Evolutionary conservation across 768 basidiomycete genomes (phyloP), one percentile per base, ranked within the genome.

Genomic region (Leccinum ochraceum): DNA sequence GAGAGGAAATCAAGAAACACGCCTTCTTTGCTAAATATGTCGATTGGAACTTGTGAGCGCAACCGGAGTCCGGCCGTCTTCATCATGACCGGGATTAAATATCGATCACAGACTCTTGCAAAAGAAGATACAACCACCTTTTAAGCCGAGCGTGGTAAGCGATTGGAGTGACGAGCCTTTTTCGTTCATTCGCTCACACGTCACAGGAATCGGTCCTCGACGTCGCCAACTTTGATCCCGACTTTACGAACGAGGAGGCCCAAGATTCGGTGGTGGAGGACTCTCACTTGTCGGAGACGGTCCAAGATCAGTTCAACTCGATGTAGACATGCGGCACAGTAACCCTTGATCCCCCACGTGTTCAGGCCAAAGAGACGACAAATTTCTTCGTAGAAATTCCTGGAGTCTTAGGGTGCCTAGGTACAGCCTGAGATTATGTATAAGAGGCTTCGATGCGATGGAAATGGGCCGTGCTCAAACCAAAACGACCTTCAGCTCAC

Each of bases 201-300:
- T 58, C 59, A 53, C 48, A 89, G 88, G 94, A 95, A 79, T 90
- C 89, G 57, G 95, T 95, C 1, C 84, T 97, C 50, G 95, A 97
- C 72, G 94, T 95, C 22, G 93, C 89, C 60, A 94, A 98, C 80
- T 98, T 99, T 77, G 97, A 98, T 75, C 85, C 94, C 26, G 96
- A 98, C 75, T 99, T 99, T 72, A 98, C 95, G 30, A 92, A 89
- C 62, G 96, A 99, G 74, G 89, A 92, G 59, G 90, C 95, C 2
- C 87, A 93, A 67, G 96, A 99, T 75, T 95, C 94, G 2, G 95
- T 98, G 57, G 96, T 99, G 42, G 92, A 92, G 64, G 94, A 95
- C 69, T 95, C 93, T 4, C 88, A 86, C 28, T 78, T 99, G 39
- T 95, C 92, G 16, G 92, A 97, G 79, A 98, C 95, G 0, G 94